Evolutionary conservation across 306 rosid genomes (phyloP), one percentile per base, ranked within the genome.

Genomic region (Lotus japonicus): DNA sequence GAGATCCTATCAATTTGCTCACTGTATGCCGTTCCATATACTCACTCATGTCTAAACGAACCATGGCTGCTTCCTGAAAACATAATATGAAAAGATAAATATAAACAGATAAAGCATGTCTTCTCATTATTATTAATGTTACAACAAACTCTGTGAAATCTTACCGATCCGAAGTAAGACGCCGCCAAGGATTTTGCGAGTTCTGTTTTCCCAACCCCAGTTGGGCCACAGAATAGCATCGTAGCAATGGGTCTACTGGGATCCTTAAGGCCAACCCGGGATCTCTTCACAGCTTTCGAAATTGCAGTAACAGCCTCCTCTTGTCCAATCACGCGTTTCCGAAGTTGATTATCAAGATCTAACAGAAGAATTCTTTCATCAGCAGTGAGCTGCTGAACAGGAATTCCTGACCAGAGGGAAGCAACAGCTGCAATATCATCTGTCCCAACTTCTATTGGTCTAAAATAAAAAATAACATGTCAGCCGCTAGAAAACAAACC

Each of bases 1-100:
- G 90, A 0, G 98, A 92, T 54, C 98, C 98, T 16, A 92, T 86
- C 84, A 92, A 72, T 80, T 89, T 92, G 86, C 92, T 89, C 58
- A 92, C 92, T 13, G 98, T 85, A 79, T 92, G 96, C 11, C 91
- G 90, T 75, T 92, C 98, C 98, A 92, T 92, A 67, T 92, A 92
- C 83, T 92, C 98, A 65, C 98, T 92, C 98, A 89, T 92, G 80
- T 92, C 98, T 64, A 89, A 54, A 61, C 95, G 72, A 58, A 92
- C 58, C 96, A 92, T 89, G 50, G 90, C 82, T 26, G 71, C 84
- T 77, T 87, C 98, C 98, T 92, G 89, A 51, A 65, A 54, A 16
- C 42, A 50, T 19, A 72, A 49, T 56, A 58, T 35, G 44, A 53
- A 72, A 77, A 63, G 52, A 11, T 51, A 79, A 10, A 21, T 54